Percentiles rank a stretch among this genome's conserved stretches.
phyloP scores from a whole-genome alignment of 2,329 filamentous ascomycete genomes.

The Trichoderma koningiopsis region DNA sequence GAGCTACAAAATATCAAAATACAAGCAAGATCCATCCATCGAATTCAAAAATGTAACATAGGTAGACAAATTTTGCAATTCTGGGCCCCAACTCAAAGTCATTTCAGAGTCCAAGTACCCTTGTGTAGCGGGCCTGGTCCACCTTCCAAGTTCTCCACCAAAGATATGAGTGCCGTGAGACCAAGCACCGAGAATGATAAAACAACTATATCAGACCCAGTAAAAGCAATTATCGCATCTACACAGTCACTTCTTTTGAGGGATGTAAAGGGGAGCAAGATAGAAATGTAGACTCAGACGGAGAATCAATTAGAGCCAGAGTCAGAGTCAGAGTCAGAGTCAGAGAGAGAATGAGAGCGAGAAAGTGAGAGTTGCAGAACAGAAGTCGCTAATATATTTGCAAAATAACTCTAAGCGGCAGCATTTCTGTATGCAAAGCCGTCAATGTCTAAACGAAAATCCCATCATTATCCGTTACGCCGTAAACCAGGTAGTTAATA shows the following conservation, averaged over 20 bases:
- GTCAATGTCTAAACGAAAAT: not conserved
- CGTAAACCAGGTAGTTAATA: not conserved
- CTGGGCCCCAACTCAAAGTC: too few relatives aligned
- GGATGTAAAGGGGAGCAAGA: not conserved
- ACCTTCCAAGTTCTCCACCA: not conserved
- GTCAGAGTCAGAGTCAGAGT: not conserved
- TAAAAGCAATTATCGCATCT: not conserved
- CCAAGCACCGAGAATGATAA: not conserved
- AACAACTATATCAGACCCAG: not conserved
- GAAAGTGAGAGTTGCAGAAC: not conserved
- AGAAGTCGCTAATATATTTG: not conserved
- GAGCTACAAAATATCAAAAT: not conserved
- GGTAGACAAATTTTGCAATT: not conserved
- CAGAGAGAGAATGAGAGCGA: not conserved
- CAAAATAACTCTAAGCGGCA: not conserved
- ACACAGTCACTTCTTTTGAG: not conserved
- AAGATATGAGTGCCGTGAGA: not conserved
- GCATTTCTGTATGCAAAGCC: not conserved
- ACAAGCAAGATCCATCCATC: not conserved
- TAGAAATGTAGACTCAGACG: too few relatives aligned
- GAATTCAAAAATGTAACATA: not conserved
- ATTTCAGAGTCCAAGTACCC: not conserved
- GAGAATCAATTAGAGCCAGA: not conserved
- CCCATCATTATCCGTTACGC: slow-evolving; percentile 7
- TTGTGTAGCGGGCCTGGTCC: not conserved